Base-by-base conservation (phyloP, 306 rosid genomes). In the peach (Prunus persica) region DNA sequence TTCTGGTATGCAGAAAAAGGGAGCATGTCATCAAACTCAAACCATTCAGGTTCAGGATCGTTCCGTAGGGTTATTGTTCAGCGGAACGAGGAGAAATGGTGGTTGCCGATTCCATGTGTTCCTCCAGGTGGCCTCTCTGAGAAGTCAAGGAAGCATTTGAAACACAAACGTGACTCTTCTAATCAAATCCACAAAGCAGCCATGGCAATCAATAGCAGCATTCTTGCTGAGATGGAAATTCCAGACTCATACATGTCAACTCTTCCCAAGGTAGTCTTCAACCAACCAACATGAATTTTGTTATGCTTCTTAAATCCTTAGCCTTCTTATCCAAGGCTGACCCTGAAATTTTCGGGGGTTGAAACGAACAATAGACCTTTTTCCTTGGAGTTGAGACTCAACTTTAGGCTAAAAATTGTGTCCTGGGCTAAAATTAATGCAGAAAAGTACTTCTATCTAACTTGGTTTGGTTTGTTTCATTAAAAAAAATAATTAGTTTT, bases 141-240 rank as follows among this genome's bases (percentile, higher is more conserved):
- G 47, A 89, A 89, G 80, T 76, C 96, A 13, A 84, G 83, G 61
- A 96, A 89, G 83, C 94, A 89, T 19, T 85, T 96, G 78, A 81
- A 74, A 71, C 86, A 90, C 79, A 92, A 87, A 72, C 87, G 97
- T 27, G 96, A 96, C 65, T 88, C 93, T 28, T 87, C 91, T 14
- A 92, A 84, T 85, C 99, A 96, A 77, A 92, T 96, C 77, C 97
- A 92, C 80, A 96, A 96, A 86, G 99, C 98, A 38, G 96, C 97
- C 50, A 91, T 90, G 97, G 99, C 97, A 28, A 96, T 96, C 85
- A 96, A 96, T 74, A 89, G 96, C 67, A 89, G 83, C 43, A 81
- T 91, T 80, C 93, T 96, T 16, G 88, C 97, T n/a, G 98, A 96
- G 80, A 91, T 96, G 93, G 97, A 91, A 70, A 88, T 92, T 54